Base-by-base conservation (phyloP, 2,329 filamentous ascomycete species). In the Cladophialophora immunda region DNA sequence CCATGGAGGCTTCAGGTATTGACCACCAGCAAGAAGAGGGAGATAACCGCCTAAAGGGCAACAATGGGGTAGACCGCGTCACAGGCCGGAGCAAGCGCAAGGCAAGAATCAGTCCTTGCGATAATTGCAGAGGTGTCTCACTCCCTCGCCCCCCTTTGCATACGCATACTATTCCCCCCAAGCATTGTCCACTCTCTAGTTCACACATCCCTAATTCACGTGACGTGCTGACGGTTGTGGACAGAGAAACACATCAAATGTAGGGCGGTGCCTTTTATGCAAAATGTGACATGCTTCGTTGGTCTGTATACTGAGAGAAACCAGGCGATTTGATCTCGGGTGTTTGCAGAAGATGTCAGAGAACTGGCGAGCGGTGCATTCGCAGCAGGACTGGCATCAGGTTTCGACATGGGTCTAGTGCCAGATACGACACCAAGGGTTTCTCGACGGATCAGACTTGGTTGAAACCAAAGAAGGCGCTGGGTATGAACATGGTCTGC, bases 341-440 rank as follows among this genome's bases (percentile, higher is more conserved):
- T 1, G 50, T 56, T 57, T 69, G 67, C 53, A 57, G 19, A 27
- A 58, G 67, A 60, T 70, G 67, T 50, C 50, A 65, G 32, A 60
- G 58, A 50, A 50, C 47, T 53, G 68, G 62, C 58, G 64, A 67
- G 32, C 25, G 58, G 29, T 70, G 68, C 34, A 56, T 65, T 30
- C 66, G 68, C 22, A 53, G 34, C 27, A 34, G 27, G n/a, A 52
- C 19, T 8, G 57, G 66, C 29, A 65, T 70, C 41, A 58, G 50
- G 19, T 78, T 78, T 64, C 69, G 75, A 9, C 76, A 77, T 71
- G 76, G 76, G 30, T 77, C 76, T 17, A 75, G 73, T 67, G 75
- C 75, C 19, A 73, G 69, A 66, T 77, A 76, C 68, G 72, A 76
- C 65, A 66, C 68, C 41, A 63, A 64, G 17, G 69, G 73, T 36